Percentiles rank a stretch among this genome's conserved stretches.
These are phyloP conservation scores for Hibiscus trionum DNA, from an alignment of 345 rosid genomes.

Conservation along the genomic window DNA sequence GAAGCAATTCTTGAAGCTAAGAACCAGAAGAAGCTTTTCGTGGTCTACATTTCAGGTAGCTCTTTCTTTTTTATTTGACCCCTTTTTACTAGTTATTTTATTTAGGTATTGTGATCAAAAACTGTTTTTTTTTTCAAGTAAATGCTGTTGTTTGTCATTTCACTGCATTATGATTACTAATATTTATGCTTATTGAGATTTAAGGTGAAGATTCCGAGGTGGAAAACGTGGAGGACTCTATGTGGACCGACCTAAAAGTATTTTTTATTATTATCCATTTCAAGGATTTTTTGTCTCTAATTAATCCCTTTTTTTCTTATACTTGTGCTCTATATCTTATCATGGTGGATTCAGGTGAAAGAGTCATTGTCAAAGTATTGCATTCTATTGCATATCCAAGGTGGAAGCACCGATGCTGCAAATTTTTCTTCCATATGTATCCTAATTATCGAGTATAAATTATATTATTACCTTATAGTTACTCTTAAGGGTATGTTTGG, in stretches of 20 bases:
- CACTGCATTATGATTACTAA: not conserved
- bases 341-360: conserved; percentile 39
- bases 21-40: conserved; percentile 66
- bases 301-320: not conserved
- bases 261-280: not conserved
- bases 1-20: conserved; percentile 71
- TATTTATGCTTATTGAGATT: not conserved
- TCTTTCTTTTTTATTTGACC: not conserved
- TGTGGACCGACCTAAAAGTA: conserved; percentile 47
- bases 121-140: not conserved
- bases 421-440: conserved; percentile 84
- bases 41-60: conserved; percentile 78
- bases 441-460: conserved; percentile 25
- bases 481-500: not conserved
- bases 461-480: not conserved
- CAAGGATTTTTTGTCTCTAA: not conserved
- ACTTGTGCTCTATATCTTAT: not conserved
- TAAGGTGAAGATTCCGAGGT: conserved; percentile 57
- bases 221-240: conserved; percentile 39
- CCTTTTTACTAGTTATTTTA: not conserved
- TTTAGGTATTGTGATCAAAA: not conserved
- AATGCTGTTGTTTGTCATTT: too few species aligned
- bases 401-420: conserved; percentile 51
- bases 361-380: conserved; percentile 72
- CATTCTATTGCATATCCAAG: conserved; percentile 53